A percentile compares a stretch with the other conserved stretches of the same genome.
Conservation (phyloP, 352 stramenopile genomes). For the Globisporangium okanoganense region DNA sequence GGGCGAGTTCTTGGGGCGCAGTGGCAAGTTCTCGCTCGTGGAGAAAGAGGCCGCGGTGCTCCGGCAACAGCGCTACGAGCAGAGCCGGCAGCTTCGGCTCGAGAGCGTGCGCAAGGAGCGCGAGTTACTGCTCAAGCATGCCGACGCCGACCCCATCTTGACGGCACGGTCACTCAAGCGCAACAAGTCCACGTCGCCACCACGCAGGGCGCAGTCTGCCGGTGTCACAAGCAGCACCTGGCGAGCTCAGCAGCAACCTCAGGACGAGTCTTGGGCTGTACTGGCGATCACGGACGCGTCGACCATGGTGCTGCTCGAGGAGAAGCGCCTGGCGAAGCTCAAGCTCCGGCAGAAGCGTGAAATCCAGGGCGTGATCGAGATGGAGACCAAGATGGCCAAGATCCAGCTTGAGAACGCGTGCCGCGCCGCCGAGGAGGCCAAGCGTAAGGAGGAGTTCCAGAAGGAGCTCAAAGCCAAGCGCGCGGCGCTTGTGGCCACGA, state of each 20-base stretch:
- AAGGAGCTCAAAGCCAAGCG: constrained; percentile 44
- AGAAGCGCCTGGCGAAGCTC: constrained; percentile 54
- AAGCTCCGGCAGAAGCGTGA: constrained; percentile 71
- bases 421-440: constrained; percentile 45
- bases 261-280: neutral
- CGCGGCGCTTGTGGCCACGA: constrained; percentile 43
- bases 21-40: constrained; percentile 48
- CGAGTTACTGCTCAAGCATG: constrained; percentile 20
- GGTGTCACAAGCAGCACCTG: neutral
- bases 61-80: constrained; percentile 70
- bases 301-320: constrained; percentile 63
- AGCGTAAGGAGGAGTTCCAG: constrained; percentile 55
- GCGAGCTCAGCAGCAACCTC: neutral
- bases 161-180: neutral
- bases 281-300: constrained; percentile 34
- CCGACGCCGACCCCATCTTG: constrained; percentile 3
- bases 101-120: constrained; percentile 51
- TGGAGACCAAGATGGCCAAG: constrained; percentile 66
- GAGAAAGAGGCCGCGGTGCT: constrained; percentile 72
- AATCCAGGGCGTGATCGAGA: constrained; percentile 72
- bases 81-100: constrained; percentile 57
- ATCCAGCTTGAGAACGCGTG: constrained; percentile 60
- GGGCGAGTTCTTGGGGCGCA: neutral
- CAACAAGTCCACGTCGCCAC: neutral
- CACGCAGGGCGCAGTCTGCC: neutral